phyloP scores from a whole-genome alignment of 2,329 filamentous ascomycete genomes.

The Ophiostoma quercus region DNA sequence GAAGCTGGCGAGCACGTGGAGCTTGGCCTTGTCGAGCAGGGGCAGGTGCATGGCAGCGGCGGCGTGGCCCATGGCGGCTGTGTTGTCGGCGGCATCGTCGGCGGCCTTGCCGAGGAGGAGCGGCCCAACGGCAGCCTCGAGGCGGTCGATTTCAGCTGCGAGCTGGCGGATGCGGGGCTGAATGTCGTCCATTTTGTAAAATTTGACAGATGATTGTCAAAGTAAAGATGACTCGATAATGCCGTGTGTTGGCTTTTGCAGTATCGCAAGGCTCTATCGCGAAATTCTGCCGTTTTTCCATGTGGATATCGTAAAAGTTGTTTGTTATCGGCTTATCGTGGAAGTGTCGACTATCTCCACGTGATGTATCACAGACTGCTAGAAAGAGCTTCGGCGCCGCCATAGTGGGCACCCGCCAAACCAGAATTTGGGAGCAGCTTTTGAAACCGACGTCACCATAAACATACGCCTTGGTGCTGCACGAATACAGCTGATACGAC shows the following conservation, averaged over 20 bases:
- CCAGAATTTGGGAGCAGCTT: not conserved
- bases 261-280: not conserved
- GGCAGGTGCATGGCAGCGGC: slow-evolving; percentile 72
- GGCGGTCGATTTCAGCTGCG: slow-evolving; percentile 70
- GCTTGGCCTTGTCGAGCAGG: slow-evolving; percentile 89
- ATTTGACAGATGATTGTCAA: not conserved
- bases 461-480: not conserved
- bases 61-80: slow-evolving; percentile 32
- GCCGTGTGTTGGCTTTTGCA: not conserved
- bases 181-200: slow-evolving; percentile 44
- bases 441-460: not conserved
- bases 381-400: not conserved
- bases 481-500: not conserved
- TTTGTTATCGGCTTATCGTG: slow-evolving; percentile 8
- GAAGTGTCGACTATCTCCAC: not conserved
- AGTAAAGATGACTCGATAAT: not conserved
- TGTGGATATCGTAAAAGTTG: slow-evolving; percentile 3
- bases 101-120: slow-evolving; percentile 46
- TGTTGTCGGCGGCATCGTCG: not conserved
- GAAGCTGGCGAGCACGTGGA: slow-evolving; percentile 83
- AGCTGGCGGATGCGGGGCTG: slow-evolving; percentile 66
- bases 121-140: slow-evolving; percentile 70
- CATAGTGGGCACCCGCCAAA: not conserved
- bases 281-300: not conserved
- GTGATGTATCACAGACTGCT: not conserved